A percentile compares a stretch with the other conserved stretches of the same genome.
phyloP scores from a whole-genome alignment of 148 eudicot genomes.

The Hydrangea macrophylla region DNA sequence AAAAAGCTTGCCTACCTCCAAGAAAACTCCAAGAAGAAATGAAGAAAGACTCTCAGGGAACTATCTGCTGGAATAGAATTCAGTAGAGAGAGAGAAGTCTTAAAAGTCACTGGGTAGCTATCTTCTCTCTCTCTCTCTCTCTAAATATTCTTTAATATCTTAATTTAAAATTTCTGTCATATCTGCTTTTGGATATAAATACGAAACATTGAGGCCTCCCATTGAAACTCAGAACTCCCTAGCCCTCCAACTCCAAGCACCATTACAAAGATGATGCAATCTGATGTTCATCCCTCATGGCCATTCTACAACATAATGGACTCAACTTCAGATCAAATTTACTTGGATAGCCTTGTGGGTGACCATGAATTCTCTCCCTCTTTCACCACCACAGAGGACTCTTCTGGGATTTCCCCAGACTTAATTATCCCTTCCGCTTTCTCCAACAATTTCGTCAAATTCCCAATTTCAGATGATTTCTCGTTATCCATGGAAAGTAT shows the following conservation, averaged over 20 bases:
- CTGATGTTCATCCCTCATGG: constrained; percentile 25
- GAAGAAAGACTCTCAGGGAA: constrained; percentile 21
- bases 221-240: constrained; percentile 3
- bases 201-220: not conserved
- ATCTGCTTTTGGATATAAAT: not conserved
- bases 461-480: constrained; percentile 6
- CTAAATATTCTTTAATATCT: not conserved
- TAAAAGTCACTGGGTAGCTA: constrained; percentile 14
- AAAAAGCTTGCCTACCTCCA: constrained; percentile 14
- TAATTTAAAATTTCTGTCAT: not conserved
- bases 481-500: constrained; percentile 9
- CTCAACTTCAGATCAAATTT: constrained; percentile 9
- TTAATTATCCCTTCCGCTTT: constrained; percentile 9
- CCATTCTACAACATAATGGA: constrained; percentile 2
- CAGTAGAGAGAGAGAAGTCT: not conserved
- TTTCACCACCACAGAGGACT: constrained; percentile 18
- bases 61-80: not conserved
- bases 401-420: constrained; percentile 18
- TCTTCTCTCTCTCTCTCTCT: constrained; percentile 8
- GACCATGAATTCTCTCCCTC: constrained; percentile 19
- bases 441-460: constrained; percentile 11
- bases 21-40: constrained; percentile 27
- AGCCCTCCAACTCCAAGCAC: not conserved
- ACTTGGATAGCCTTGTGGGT: constrained; percentile 5
- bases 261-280: constrained; percentile 28